Conservation (phyloP, 805 yeast genomes). For the Saturnispora saitoi region DNA sequence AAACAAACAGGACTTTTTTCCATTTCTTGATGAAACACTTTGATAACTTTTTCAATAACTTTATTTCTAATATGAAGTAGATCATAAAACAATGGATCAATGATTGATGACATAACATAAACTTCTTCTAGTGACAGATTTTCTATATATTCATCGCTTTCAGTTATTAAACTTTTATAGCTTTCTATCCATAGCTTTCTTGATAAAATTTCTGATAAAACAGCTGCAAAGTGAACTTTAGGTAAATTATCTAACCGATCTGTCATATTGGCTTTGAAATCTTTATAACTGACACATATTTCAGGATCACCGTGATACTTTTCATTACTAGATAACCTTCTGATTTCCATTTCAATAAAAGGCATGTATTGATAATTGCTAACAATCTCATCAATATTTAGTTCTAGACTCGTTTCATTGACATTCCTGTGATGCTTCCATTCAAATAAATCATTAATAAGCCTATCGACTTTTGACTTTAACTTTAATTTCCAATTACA, state of each 20-base stretch:
- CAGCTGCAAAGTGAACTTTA: neutral
- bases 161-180: neutral
- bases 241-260: neutral
- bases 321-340: neutral
- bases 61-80: neutral
- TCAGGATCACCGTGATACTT: neutral
- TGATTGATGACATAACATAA: conserved; percentile 1
- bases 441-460: neutral
- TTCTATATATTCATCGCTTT: neutral
- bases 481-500: neutral
- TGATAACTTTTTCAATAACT: neutral
- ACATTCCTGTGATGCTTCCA: neutral
- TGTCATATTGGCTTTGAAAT: neutral
- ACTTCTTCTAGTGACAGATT: conserved; percentile 1
- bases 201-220: neutral
- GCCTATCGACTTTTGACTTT: neutral
- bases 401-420: neutral
- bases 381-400: neutral
- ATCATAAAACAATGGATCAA: conserved; percentile 4
- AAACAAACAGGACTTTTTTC: neutral
- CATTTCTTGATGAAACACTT: neutral
- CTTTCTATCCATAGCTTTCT: neutral
- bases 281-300: neutral
- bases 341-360: neutral
- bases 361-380: neutral